Evolutionary conservation across 192 early-diverging fungal species (phyloP).

Genomic region (Phycomyces blakesleeanus): DNA sequence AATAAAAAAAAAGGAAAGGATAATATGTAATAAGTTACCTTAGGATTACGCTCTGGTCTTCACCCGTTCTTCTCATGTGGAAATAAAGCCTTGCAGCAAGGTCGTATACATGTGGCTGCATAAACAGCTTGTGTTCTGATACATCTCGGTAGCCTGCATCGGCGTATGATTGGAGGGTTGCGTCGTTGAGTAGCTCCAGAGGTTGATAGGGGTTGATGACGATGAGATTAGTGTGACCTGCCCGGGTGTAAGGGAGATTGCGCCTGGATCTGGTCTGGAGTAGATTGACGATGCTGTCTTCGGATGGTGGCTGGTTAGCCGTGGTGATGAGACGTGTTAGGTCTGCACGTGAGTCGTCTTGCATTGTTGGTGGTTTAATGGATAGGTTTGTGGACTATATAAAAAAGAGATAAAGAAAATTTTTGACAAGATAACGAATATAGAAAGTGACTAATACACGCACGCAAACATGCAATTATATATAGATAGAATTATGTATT

Average conservation of each 20-base stretch:
- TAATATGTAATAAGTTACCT: slow-evolving; percentile 44
- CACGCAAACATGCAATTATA: no score
- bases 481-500: no score
- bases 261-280: slow-evolving; percentile 46
- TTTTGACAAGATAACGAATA: no score
- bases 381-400: no score
- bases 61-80: slow-evolving; percentile 66
- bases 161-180: slow-evolving; percentile 49
- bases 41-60: slow-evolving; percentile 71
- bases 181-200: slow-evolving; percentile 46
- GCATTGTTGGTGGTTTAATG: no score
- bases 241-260: slow-evolving; percentile 53
- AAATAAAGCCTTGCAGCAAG: slow-evolving; percentile 69
- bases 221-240: slow-evolving; percentile 48
- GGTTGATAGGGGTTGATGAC: slow-evolving; percentile 54
- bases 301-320: slow-evolving; percentile 23
- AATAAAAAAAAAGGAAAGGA: no score
- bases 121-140: slow-evolving; percentile 25
- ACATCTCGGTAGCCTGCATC: slow-evolving; percentile 50
- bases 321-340: slow-evolving; percentile 23
- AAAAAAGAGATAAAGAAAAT: no score
- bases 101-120: slow-evolving; percentile 67
- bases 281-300: slow-evolving; percentile 46
- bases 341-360: slow-evolving; percentile 33
- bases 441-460: no score